Conservation (phyloP, 768 basidiomycete species). For the Daedaleopsis sinensis region DNA sequence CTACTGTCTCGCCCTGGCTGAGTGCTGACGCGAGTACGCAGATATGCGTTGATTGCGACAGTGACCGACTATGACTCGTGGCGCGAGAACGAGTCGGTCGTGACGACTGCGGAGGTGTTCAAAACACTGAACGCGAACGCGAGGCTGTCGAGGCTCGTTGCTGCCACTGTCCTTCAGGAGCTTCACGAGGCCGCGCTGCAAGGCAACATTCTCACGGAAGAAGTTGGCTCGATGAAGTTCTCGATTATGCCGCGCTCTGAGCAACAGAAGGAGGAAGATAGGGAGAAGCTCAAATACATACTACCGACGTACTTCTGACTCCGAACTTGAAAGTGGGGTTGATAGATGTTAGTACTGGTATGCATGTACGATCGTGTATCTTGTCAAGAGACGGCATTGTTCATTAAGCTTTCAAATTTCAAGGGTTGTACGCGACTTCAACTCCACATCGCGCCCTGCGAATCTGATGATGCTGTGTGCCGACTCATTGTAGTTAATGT, state of each 20-base stretch:
- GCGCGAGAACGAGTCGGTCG: conserved; percentile 77
- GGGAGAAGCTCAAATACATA: conserved; percentile 71
- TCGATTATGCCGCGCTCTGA: conserved; percentile 77
- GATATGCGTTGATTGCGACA: conserved; percentile 90
- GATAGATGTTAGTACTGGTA: too few species aligned
- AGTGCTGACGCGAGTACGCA: conserved; percentile 33
- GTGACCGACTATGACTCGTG: conserved; percentile 97
- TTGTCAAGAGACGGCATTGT: too few species aligned
- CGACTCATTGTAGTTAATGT: too few species aligned
- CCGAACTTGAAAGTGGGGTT: too few species aligned
- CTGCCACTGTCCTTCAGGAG: conserved; percentile 68
- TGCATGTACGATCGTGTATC: too few species aligned
- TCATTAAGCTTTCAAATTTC: too few species aligned
- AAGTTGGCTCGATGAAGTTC: conserved; percentile 81
- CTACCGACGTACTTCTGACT: conserved; percentile 72
- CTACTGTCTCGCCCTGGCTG: background rate
- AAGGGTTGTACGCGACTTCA: too few species aligned
- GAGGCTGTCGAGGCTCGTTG: conserved; percentile 78
- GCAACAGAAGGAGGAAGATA: conserved; percentile 58
- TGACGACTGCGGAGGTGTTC: conserved; percentile 91
- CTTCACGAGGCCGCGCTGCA: conserved; percentile 60
- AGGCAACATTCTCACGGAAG: conserved; percentile 63
- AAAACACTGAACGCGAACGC: conserved; percentile 88
- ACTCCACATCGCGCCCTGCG: too few species aligned
- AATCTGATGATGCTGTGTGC: too few species aligned